Conservation (phyloP, 1,139 yeast genomes). For the Kazachstania sp. region DNA sequence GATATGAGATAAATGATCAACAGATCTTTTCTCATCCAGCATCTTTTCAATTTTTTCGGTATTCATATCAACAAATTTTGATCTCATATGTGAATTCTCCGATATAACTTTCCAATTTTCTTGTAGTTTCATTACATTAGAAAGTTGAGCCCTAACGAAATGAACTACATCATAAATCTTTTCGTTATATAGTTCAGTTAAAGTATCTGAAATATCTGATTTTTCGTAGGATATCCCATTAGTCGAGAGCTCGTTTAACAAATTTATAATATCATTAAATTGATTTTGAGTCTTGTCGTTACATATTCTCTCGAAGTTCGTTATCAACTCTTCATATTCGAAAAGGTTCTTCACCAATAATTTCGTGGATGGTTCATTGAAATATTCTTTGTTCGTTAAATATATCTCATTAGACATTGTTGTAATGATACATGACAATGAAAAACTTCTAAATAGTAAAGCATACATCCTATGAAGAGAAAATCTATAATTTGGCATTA, state of each 20-base stretch:
- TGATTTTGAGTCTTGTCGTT: slow-evolving; percentile 6
- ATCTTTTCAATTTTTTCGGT: slow-evolving; percentile 17
- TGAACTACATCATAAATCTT: slow-evolving; percentile 2
- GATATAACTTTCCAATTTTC: slow-evolving; percentile 22
- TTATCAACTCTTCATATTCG: slow-evolving; percentile 19
- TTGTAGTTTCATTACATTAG: slow-evolving; percentile 14
- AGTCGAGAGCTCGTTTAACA: slow-evolving; percentile 11
- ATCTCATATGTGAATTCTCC: slow-evolving; percentile 11
- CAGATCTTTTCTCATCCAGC: slow-evolving; percentile 23
- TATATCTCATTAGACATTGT: slow-evolving; percentile 22
- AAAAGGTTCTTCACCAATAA: slow-evolving; percentile 20
- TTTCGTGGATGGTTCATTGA: slow-evolving; percentile 16
- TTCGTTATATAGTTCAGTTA: slow-evolving; percentile 3
- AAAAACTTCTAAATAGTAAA: slow-evolving; percentile 17
- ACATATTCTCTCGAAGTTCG: slow-evolving; percentile 6
- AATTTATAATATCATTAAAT: slow-evolving; percentile 11
- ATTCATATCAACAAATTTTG: slow-evolving; percentile 10
- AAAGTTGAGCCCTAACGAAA: slow-evolving; percentile 10
- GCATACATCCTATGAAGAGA: slow-evolving; percentile 45
- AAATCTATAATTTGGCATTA: slow-evolving; percentile 33
- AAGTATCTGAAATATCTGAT: not conserved
- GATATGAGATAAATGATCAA: slow-evolving; percentile 21
- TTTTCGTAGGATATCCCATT: slow-evolving; percentile 8
- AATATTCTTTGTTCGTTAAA: slow-evolving; percentile 18
- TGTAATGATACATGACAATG: slow-evolving; percentile 15